These are phyloP conservation scores for Talaromyces sp. DNA, from an alignment of 2,329 filamentous ascomycete genomes.

Conservation along the genomic window DNA sequence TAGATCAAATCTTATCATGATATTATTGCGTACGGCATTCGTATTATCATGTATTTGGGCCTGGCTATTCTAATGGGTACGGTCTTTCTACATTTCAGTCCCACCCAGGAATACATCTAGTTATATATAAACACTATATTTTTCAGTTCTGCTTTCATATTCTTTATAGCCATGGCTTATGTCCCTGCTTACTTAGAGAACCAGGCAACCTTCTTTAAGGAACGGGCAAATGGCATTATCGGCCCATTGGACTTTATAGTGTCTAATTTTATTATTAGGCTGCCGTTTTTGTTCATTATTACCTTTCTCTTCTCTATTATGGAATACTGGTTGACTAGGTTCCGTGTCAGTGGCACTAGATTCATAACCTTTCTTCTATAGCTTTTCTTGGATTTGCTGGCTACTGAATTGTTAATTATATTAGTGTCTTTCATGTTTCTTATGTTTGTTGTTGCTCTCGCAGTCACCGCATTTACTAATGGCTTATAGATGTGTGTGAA, in stretches of 20 bases:
- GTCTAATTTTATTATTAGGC: conserved; percentile 76
- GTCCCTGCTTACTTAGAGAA: conserved; percentile 82
- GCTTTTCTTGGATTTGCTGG: conserved; percentile 79
- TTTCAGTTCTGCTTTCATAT: conserved; percentile 72
- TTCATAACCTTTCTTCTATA: conserved; percentile 80
- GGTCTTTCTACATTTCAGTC: conserved; percentile 69
- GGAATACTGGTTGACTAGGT: conserved; percentile 76
- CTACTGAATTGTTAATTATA: conserved; percentile 81
- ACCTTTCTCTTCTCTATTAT: conserved; percentile 70
- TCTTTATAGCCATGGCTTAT: conserved; percentile 80
- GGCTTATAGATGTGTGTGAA: conserved; percentile 85
- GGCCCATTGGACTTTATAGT: conserved; percentile 69
- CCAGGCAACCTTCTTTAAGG: conserved; percentile 67
- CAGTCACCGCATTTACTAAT: conserved; percentile 78
- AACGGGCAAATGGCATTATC: conserved; percentile 77
- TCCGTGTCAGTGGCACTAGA: conserved; percentile 59
- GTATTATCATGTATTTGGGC: conserved; percentile 76
- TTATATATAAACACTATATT: conserved; percentile 80
- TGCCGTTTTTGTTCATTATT: conserved; percentile 76
- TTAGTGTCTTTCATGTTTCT: conserved; percentile 70
- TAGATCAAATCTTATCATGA: conserved; percentile 84
- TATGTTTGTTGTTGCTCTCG: conserved; percentile 73
- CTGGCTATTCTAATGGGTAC: conserved; percentile 53
- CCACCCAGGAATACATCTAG: conserved; percentile 67
- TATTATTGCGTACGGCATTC: conserved; percentile 77